phyloP scores from a whole-genome alignment of 202 grass and related monocot genomes.

The Setaria italica region DNA sequence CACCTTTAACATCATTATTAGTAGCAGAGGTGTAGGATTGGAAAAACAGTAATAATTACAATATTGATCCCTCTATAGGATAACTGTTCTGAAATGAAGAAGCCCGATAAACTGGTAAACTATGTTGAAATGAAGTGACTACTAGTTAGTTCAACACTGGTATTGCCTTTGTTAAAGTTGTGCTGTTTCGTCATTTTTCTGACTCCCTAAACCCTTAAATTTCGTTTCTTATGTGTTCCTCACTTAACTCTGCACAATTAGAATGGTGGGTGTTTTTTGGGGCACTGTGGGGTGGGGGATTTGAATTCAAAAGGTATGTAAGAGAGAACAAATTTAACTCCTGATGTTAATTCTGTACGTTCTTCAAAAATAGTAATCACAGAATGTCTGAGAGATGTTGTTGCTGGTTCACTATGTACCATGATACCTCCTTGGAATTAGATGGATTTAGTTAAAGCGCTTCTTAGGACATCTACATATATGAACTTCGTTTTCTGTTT shows the following conservation, averaged over 20 bases:
- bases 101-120: neutral
- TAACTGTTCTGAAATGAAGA: slow-evolving; percentile 3
- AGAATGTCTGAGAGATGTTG: no score
- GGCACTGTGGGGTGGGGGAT: neutral
- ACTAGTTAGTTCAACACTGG: neutral
- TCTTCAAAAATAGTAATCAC: no score
- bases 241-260: neutral
- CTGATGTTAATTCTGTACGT: neutral
- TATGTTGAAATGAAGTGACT: neutral
- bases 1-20: neutral
- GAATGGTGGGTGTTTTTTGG: neutral
- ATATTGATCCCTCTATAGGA: neutral
- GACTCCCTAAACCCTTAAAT: neutral
- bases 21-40: neutral
- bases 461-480: neutral
- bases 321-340: slow-evolving; percentile 11
- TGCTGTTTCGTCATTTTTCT: neutral
- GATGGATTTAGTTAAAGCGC: neutral
- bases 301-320: neutral
- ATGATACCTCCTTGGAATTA: no score
- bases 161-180: slow-evolving; percentile 13
- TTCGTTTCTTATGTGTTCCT: neutral
- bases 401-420: no score
- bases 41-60: neutral
- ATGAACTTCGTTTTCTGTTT: neutral